phyloP scores from a whole-genome alignment of 1,284 basidiomycete genomes.

The Lentinula novae-zelandiae region DNA sequence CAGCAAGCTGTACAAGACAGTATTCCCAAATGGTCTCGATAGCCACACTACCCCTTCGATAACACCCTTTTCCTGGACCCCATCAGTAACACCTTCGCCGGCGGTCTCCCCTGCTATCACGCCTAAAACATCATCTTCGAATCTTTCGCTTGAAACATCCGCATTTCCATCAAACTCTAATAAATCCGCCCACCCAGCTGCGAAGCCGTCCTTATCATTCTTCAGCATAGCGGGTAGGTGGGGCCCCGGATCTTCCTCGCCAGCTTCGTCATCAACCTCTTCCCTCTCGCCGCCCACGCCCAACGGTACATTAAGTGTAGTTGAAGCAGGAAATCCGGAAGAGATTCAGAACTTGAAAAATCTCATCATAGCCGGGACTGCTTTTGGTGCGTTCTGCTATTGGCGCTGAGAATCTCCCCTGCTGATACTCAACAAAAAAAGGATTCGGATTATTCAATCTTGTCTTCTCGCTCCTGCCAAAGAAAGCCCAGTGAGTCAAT shows the following conservation, averaged over 20 bases:
- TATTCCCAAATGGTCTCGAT: constrained; percentile 67
- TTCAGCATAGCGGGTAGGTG: not conserved
- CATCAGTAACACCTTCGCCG: constrained; percentile 18
- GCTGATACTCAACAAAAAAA: constrained; percentile 16
- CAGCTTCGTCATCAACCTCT: constrained; percentile 13
- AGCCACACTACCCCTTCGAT: constrained; percentile 45
- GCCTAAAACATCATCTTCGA: constrained; percentile 24
- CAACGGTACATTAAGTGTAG: not conserved
- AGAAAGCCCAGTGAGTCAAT: constrained; percentile 54
- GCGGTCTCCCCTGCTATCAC: constrained; percentile 19
- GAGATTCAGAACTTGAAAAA: constrained; percentile 57
- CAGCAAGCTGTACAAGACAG: constrained; percentile 66
- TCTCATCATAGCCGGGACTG: constrained; percentile 66
- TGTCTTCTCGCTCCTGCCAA: constrained; percentile 70
- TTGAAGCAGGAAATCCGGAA: constrained; percentile 14
- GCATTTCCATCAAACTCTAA: not conserved
- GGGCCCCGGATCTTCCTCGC: constrained; percentile 10
- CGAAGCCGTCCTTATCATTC: not conserved
- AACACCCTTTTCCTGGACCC: constrained; percentile 39
- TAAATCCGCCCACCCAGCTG: not conserved
- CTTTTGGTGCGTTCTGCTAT: constrained; percentile 50
- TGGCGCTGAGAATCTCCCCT: not conserved
- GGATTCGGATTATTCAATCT: constrained; percentile 74
- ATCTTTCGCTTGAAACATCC: constrained; percentile 18
- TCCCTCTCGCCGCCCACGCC: not conserved